Conservation (phyloP, 371 early-diverging fungal genomes). For the Neoconidiobolus thromboides region DNA sequence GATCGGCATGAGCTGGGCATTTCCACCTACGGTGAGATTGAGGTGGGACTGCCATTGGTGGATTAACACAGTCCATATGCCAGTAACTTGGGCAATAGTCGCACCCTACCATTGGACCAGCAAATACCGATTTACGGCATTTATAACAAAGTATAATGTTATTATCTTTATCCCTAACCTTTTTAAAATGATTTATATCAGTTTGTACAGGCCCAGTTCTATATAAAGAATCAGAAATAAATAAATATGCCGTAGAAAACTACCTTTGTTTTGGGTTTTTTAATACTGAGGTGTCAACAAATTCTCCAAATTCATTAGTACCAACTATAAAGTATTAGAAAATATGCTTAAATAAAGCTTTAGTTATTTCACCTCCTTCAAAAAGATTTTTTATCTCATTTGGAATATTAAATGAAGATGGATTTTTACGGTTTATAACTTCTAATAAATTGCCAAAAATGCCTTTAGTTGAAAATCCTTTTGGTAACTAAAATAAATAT, state of each 20-base stretch:
- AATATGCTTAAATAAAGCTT: not conserved
- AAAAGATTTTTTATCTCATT: slow-evolving; percentile 17
- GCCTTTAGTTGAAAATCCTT: not conserved
- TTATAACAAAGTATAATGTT: not conserved
- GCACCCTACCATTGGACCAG: slow-evolving; percentile 38
- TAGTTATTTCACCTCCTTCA: slow-evolving; percentile 11
- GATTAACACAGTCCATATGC: slow-evolving; percentile 75
- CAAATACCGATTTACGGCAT: slow-evolving; percentile 2
- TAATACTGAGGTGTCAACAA: not conserved
- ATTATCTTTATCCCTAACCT: not conserved
- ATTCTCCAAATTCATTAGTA: slow-evolving; percentile 1
- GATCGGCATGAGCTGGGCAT: slow-evolving; percentile 77
- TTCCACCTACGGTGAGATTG: slow-evolving; percentile 47
- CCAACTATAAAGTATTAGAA: not conserved
- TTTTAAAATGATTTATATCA: not conserved
- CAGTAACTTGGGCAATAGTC: slow-evolving; percentile 63
- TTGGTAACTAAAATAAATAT: not conserved
- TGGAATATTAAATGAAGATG: slow-evolving; percentile 18
- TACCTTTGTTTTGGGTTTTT: slow-evolving; percentile 1
- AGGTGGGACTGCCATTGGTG: slow-evolving; percentile 44
- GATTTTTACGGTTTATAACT: slow-evolving; percentile 17
- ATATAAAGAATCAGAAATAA: not conserved
- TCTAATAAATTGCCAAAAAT: slow-evolving; percentile 16
- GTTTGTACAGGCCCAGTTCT: not conserved
- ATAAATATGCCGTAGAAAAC: not conserved